These are phyloP conservation scores for Trametopsis cervina DNA, from an alignment of 768 basidiomycete species.

Conservation along the genomic window DNA sequence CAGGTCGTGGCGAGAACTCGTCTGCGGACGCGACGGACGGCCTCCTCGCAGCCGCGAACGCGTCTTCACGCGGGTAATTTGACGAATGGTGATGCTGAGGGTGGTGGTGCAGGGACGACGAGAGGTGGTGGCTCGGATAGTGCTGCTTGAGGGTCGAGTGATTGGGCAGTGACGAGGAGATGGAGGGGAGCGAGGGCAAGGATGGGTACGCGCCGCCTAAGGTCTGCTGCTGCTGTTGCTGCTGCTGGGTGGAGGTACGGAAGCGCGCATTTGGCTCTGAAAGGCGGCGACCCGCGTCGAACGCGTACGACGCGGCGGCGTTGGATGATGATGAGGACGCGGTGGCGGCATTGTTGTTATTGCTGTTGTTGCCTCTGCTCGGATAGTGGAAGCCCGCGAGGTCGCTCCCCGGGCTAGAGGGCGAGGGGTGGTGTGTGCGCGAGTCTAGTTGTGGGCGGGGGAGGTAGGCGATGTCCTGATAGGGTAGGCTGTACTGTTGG, in stretches of 20 bases:
- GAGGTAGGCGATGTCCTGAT: not conserved
- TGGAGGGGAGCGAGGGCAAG: not conserved
- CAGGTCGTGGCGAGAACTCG: slow-evolving; percentile 5
- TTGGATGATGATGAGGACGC: not conserved
- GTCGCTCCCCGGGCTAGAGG: not conserved
- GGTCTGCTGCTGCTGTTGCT: not conserved
- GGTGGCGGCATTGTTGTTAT: not conserved
- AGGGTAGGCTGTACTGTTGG: slow-evolving; percentile 1
- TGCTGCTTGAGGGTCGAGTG: not conserved
- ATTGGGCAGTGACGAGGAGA: not conserved
- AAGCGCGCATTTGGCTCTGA: not conserved
- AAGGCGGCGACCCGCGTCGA: not conserved
- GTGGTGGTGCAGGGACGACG: slow-evolving; percentile 1
- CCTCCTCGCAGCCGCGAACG: not conserved
- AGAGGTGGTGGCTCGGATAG: not conserved
- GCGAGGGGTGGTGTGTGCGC: too few relatives aligned
- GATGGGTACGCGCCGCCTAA: not conserved
- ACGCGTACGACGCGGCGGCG: not conserved
- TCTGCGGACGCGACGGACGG: not conserved
- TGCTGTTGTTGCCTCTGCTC: not conserved
- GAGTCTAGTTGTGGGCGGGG: not conserved
- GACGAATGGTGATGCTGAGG: not conserved
- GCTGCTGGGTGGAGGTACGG: not conserved
- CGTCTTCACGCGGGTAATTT: not conserved
- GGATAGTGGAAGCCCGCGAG: not conserved